phyloP scores from a whole-genome alignment of 179 eudicot species.

The Heliamphora pulchella region DNA sequence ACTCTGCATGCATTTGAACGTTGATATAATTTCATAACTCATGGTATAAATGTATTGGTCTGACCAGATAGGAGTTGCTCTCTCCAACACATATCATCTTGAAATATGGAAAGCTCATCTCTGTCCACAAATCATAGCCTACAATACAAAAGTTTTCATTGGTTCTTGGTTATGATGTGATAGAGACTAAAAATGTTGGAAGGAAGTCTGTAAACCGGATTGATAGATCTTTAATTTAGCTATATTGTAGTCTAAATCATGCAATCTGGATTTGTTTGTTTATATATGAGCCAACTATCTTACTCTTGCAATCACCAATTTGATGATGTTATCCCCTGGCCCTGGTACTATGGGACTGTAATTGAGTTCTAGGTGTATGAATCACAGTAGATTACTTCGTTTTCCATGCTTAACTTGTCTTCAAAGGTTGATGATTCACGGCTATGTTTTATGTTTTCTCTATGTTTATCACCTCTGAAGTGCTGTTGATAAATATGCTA shows the following conservation, averaged over 20 bases:
- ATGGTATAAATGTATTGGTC: not conserved
- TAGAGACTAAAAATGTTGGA: not conserved
- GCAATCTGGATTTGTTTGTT: not conserved
- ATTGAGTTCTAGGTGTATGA: not conserved
- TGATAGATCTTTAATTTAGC: not conserved
- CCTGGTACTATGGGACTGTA: no score
- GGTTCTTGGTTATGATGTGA: not conserved
- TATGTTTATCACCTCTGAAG: not conserved
- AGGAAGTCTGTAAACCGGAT: not conserved
- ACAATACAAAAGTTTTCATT: not conserved
- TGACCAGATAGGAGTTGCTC: not conserved
- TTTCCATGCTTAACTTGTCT: not conserved
- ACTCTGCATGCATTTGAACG: not conserved
- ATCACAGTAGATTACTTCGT: not conserved
- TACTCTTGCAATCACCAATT: not conserved
- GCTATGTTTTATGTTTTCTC: not conserved
- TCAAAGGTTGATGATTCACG: not conserved
- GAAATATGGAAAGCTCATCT: not conserved
- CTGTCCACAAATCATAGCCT: constrained; percentile 8
- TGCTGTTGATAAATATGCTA: constrained; percentile 1
- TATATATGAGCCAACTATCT: not conserved
- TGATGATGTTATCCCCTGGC: not conserved
- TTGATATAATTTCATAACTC: not conserved
- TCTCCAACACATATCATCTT: not conserved
- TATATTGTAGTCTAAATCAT: not conserved